Evolutionary conservation across 352 stramenopile genomes (phyloP), one percentile per base, ranked within the genome.

Genomic region (Globisporangium takayamanum): DNA sequence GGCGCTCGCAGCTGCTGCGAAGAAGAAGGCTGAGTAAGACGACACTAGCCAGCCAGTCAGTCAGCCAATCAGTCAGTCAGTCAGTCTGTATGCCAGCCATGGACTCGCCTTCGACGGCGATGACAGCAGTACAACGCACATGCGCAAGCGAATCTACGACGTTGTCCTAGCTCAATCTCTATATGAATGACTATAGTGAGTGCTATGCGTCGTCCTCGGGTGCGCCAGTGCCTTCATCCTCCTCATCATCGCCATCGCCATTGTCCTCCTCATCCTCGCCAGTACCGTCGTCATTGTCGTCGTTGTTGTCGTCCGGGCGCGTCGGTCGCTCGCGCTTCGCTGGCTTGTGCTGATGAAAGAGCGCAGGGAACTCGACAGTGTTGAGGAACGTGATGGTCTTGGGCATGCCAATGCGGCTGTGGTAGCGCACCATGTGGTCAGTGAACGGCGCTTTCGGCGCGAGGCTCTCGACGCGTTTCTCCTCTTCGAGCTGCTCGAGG

Each of bases 351-450:
- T 88, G 80, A 30, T 80, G 74, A 53, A 94, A 92, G 30, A 94
- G 75, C 7, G 68, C 37, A 6, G 84, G 84, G 45, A 81, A 91
- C n/a, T 74, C 69, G 22, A 66, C 42, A 18, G 80, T 70, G 44
- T 94, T 92, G 14, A 94, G 55, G 48, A 94, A 94, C 53, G 81
- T 94, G 61, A 94, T 90, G 20, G 77, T 88, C 64, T 91, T 91
- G 10, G 77, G 78, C 25, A 63, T 59, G 18, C 73, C 77, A 2
- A 91, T 57, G 15, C 71, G 72, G 50, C 84, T 94, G 60, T 87
- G 70, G 50, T 84, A 87, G 36, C 82, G 67, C 44, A 94, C 73
- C 62, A 88, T 83, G 10, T 73, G 62, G n/a, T 78, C 80, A 15
- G 76, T 87, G 63, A 79, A 84, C 55, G 81, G 84, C 11, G 73